Evolutionary conservation across 2,329 filamentous ascomycete species (phyloP).

Genomic region (Botrytis medusae): DNA sequence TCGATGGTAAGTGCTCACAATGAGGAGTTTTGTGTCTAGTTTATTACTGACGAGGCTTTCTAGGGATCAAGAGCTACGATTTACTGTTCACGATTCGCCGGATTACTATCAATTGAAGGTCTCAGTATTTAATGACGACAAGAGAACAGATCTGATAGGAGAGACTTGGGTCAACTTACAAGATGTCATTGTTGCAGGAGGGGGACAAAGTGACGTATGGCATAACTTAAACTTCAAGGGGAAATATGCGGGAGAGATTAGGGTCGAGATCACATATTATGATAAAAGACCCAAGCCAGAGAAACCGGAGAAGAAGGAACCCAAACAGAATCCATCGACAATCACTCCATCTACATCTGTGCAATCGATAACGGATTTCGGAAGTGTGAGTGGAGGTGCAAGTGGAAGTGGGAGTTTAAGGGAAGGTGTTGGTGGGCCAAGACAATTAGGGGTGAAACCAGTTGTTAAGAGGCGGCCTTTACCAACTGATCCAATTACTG

Average conservation of each 20-base stretch:
- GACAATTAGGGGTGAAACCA: slow-evolving; percentile 50
- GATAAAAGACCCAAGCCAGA: slow-evolving; percentile 82
- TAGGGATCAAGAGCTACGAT: slow-evolving; percentile 97
- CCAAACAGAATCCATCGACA: slow-evolving; percentile 28
- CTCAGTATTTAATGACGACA: slow-evolving; percentile 97
- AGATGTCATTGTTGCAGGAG: slow-evolving; percentile 77
- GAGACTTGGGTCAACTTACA: slow-evolving; percentile 87
- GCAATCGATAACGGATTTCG: slow-evolving; percentile 30
- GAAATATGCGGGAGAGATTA: slow-evolving; percentile 93
- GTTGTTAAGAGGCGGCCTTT: slow-evolving; percentile 81
- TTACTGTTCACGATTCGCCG: slow-evolving; percentile 91
- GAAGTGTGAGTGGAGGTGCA: slow-evolving; percentile 13
- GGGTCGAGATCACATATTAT: slow-evolving; percentile 95
- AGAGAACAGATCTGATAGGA: slow-evolving; percentile 94
- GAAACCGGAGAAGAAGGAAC: slow-evolving; percentile 56
- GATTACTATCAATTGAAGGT: slow-evolving; percentile 96
- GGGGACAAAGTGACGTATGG: slow-evolving; percentile 94
- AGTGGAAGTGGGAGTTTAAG: slow-evolving; percentile 29
- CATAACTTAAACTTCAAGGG: slow-evolving; percentile 83
- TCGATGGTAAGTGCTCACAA: slow-evolving; percentile 67
- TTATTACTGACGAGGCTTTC: slow-evolving; percentile 28
- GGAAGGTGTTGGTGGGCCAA: slow-evolving; percentile 42
- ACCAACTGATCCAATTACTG: slow-evolving; percentile 69
- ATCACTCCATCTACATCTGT: slow-evolving; percentile 40
- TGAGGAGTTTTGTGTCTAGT: not conserved